Evolutionary conservation across 768 basidiomycete genomes (phyloP), one percentile per base, ranked within the genome.

Genomic region (Mycena floridula): DNA sequence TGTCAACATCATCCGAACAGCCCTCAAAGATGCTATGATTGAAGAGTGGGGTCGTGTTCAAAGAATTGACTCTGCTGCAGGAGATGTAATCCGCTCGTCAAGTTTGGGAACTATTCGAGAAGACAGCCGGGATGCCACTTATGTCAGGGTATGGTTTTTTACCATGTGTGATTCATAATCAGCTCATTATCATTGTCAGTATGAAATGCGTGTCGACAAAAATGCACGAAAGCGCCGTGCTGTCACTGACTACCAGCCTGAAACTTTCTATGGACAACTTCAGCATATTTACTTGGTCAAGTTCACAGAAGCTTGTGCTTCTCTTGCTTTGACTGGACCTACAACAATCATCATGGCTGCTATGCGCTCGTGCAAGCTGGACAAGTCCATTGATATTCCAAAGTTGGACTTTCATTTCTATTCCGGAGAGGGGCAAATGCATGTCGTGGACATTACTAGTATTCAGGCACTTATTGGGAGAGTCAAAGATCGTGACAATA

Each of bases 191-290:
- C 40, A 40, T 32, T 32, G 28, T 44, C 25, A 61, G 60, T 61
- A 61, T 36, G 47, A 55, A 35, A 23, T 54, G 23, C 43, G 41
- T 30, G 52, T 59, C 20, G 60, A 63, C 45, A 43, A 35, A 8
- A 43, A 55, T 36, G 47, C 50, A 1, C 25, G 27, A 7, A 18
- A 45, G 12, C 47, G 30, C 3, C 40, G 45, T 3, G 16, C 7
- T 26, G 35, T 8, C 5, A 3, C 35, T 4, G 24, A 27, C 12
- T 25, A 25, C 9, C 24, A 27, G 25, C 36, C 25, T 6, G 5
- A 30, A 18, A 25, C 51, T 5, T 59, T 54, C 44, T 63, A 48
- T 43, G 61, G 60, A 9, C 53, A 53, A 22, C 52, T 63, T 0
- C 43, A 54, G 37, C 47, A 50, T 21, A 54, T 62, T 21, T 46